Conservation (phyloP, 2,329 filamentous ascomycete species). For the Aaosphaeria pasadenensis region DNA sequence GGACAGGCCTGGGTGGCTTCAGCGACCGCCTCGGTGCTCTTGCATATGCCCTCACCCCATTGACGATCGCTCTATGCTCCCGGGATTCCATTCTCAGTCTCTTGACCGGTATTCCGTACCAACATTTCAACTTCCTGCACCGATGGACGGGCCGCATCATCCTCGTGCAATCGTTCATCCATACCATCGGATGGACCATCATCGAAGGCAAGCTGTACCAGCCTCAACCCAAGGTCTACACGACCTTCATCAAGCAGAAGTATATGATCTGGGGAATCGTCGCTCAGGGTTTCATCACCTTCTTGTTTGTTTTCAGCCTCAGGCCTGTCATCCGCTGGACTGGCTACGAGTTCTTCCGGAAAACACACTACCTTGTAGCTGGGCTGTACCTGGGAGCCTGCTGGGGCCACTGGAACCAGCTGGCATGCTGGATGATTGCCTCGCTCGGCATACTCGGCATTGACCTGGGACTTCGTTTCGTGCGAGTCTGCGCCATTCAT, state of each 20-base stretch:
- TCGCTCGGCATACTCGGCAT: slow-evolving; percentile 62
- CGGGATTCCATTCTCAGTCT: slow-evolving; percentile 69
- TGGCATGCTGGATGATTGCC: slow-evolving; percentile 68
- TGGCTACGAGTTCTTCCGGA: slow-evolving; percentile 76
- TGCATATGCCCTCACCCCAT: slow-evolving; percentile 70
- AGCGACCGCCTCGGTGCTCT: slow-evolving; percentile 67
- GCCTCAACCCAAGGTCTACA: slow-evolving; percentile 62
- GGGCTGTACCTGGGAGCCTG: slow-evolving; percentile 73
- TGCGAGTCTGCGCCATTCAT: slow-evolving; percentile 60
- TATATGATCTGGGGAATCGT: slow-evolving; percentile 75
- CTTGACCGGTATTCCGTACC: slow-evolving; percentile 71
- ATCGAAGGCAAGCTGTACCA: slow-evolving; percentile 67
- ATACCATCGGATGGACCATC: slow-evolving; percentile 70
- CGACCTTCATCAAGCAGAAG: slow-evolving; percentile 57
- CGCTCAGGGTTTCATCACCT: slow-evolving; percentile 61
- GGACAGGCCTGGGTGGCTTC: slow-evolving; percentile 65
- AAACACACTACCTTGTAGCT: slow-evolving; percentile 69
- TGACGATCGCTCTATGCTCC: slow-evolving; percentile 65
- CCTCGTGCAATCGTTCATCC: slow-evolving; percentile 63
- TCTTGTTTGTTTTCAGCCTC: slow-evolving; percentile 60
- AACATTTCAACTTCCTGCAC: slow-evolving; percentile 74
- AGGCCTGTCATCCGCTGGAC: slow-evolving; percentile 61
- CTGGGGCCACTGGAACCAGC: slow-evolving; percentile 69
- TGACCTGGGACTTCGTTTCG: slow-evolving; percentile 58
- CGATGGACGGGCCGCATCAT: slow-evolving; percentile 75